These are phyloP conservation scores for Euphorbia celastroides DNA, from an alignment of 441 rosid species.

Conservation along the genomic window DNA sequence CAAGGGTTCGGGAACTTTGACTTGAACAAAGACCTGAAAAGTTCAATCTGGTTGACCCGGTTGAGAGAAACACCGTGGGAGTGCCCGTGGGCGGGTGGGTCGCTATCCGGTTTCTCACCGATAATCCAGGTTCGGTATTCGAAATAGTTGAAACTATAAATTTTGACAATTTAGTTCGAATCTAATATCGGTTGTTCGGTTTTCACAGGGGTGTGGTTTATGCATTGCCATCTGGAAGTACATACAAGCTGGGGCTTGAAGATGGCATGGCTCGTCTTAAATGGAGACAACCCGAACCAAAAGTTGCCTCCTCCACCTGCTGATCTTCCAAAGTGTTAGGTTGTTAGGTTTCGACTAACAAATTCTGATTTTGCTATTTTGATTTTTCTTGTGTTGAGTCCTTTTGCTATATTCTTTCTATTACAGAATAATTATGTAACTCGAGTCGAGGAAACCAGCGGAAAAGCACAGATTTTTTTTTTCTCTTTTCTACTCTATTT, in stretches of 20 bases:
- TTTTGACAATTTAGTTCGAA: too few species aligned
- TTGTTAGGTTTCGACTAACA: not conserved
- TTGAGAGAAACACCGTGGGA: constrained; percentile 66
- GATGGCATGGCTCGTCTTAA: constrained; percentile 48
- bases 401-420: not conserved
- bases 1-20: constrained; percentile 72
- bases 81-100: constrained; percentile 75
- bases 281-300: constrained; percentile 39
- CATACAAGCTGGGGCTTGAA: constrained; percentile 49
- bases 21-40: constrained; percentile 48
- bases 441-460: not conserved
- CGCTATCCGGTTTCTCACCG: constrained; percentile 60
- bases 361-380: not conserved
- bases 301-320: constrained; percentile 42
- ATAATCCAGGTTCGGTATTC: constrained; percentile 48
- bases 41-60: constrained; percentile 66
- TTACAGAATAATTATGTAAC: not conserved
- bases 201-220: constrained; percentile 37
- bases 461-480: constrained; percentile 1
- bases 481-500: not conserved
- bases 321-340: constrained; percentile 44
- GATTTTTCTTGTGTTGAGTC: too few species aligned
- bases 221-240: constrained; percentile 52
- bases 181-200: too few species aligned
- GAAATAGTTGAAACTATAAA: not conserved